Base-by-base conservation (phyloP, 1,284 basidiomycete genomes). In the Pascua guehoae region DNA sequence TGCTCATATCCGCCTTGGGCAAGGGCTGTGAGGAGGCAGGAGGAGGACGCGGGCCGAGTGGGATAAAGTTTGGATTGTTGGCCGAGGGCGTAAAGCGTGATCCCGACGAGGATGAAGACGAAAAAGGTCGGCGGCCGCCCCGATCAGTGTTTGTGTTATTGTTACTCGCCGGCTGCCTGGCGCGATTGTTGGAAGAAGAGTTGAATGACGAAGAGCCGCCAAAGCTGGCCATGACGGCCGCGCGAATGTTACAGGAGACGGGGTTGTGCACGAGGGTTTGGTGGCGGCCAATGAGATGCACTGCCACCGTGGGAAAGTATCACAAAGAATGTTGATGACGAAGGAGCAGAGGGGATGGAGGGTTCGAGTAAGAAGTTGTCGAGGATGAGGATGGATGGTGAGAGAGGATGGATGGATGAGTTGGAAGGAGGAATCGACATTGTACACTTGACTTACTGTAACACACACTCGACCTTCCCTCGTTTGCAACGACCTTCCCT, bases 251-350 rank as follows among this genome's bases (percentile, higher is more conserved):
- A 32, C 24, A 32, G 24, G 24, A 32, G 24, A 32, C 24, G 24
- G n/a, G 24, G 24, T 32, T 32, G 24, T 3, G 24, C 24, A 32
- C 24, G 24, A 32, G 24, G 24, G 24, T 32, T 32, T 32, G 24
- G 24, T 32, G 24, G 24, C 7, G 24, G 24, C 24, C 24, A 32
- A 32, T 32, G 24, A 7, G 24, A 32, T 32, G 24, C 24, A 32
- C 24, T 32, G 46, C 36, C 0, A 59, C 66, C 66, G 65, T 66
- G 65, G 65, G 67, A 67, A 57, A 61, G 42, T 48, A 11, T 12
- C n/a, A 12, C 18, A 46, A 46, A 46, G 24, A 32, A 32, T 32
- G 24, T 32, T 32, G 24, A 32, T 32, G 24, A 32, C 24, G 24
- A 32, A 7, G 24, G 24, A 7, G 7, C 24, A 32, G 24, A 32